These are phyloP conservation scores for Fusarium nurragi DNA, from an alignment of 2,329 filamentous ascomycete genomes.

Conservation along the genomic window DNA sequence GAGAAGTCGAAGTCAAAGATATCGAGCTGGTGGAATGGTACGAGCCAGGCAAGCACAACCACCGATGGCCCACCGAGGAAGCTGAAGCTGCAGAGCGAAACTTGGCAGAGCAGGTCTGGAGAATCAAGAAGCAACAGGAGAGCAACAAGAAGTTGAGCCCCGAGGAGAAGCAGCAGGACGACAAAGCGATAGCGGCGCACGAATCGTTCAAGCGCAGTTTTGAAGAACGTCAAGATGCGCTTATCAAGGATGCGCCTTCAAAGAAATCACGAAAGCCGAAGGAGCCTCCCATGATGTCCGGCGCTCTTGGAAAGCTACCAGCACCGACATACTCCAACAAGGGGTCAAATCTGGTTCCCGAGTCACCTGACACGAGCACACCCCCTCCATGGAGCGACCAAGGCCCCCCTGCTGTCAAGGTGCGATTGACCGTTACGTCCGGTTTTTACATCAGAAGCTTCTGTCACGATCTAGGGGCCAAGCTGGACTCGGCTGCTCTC, in stretches of 20 bases:
- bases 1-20: constrained; percentile 80
- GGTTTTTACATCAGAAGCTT: constrained; percentile 97
- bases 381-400: constrained; percentile 68
- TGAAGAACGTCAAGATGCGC: constrained; percentile 65
- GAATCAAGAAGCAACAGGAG: constrained; percentile 66
- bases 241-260: constrained; percentile 61
- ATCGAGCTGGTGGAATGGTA: constrained; percentile 86
- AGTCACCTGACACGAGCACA: constrained; percentile 56
- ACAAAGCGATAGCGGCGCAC: constrained; percentile 63
- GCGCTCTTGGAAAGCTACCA: constrained; percentile 63
- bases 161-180: constrained; percentile 65
- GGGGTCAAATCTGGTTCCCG: constrained; percentile 65
- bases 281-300: constrained; percentile 64
- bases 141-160: constrained; percentile 59
- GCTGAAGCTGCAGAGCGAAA: constrained; percentile 78
- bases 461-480: constrained; percentile 88
- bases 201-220: constrained; percentile 67
- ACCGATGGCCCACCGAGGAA: constrained; percentile 82
- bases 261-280: constrained; percentile 46
- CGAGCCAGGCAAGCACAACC: constrained; percentile 82
- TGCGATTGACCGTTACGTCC: constrained; percentile 92
- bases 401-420: constrained; percentile 78
- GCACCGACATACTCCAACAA: constrained; percentile 51
- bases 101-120: constrained; percentile 77
- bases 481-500: constrained; percentile 80